Percentiles rank a stretch among this genome's conserved stretches.
Conservation (phyloP, 2,329 filamentous ascomycete species). For the Trichoderma koningii region DNA sequence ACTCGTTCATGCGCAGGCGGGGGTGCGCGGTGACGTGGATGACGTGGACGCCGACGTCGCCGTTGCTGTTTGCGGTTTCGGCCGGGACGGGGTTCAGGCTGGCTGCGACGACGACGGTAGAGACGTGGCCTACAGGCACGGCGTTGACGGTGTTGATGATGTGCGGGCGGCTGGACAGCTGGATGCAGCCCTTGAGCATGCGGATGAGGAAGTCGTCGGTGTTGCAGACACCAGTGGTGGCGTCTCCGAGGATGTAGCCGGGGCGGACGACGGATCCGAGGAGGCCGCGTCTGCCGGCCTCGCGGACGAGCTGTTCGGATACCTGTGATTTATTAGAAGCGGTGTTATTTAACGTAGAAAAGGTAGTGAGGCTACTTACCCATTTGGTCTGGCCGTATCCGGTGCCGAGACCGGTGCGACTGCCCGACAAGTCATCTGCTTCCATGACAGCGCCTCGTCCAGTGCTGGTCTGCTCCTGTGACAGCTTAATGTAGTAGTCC, state of each 20-base stretch:
- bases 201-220: slow-evolving; percentile 91
- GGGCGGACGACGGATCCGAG: slow-evolving; percentile 75
- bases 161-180: slow-evolving; percentile 70
- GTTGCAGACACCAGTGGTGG: slow-evolving; percentile 68
- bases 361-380: slow-evolving; percentile 45
- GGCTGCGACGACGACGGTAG: slow-evolving; percentile 68
- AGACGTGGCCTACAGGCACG: slow-evolving; percentile 82
- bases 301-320: slow-evolving; percentile 67
- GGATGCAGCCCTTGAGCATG: slow-evolving; percentile 83
- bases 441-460: slow-evolving; percentile 70
- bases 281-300: slow-evolving; percentile 77
- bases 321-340: slow-evolving; percentile 30
- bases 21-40: slow-evolving; percentile 80
- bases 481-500: slow-evolving; percentile 76
- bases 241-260: slow-evolving; percentile 81
- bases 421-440: slow-evolving; percentile 75
- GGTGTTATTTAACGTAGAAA: not conserved
- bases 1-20: slow-evolving; percentile 68
- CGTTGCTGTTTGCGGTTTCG: not conserved
- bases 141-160: slow-evolving; percentile 88
- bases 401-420: slow-evolving; percentile 73
- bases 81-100: slow-evolving; percentile 16
- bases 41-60: slow-evolving; percentile 46
- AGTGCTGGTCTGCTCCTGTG: slow-evolving; percentile 50
- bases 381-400: slow-evolving; percentile 76